Evolutionary conservation across 2,329 filamentous ascomycete genomes (phyloP), one percentile per base, ranked within the genome.

Genomic region (Pseudocercospora fijiensis): DNA sequence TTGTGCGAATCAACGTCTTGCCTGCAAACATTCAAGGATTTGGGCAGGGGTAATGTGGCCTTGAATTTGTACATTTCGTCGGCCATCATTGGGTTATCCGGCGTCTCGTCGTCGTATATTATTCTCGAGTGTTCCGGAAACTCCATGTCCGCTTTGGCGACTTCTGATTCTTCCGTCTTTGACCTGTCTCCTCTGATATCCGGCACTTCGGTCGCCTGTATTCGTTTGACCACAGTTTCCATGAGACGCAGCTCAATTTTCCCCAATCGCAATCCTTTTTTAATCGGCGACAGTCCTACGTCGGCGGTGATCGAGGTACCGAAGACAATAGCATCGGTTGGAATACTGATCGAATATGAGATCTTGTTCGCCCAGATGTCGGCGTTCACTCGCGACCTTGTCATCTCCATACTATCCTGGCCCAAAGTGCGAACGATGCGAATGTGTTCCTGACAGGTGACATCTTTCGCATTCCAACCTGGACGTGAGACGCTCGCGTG

Each of bases 321-420:
- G 72, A 97, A 96, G 18, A 96, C 90, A 60, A 96, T 89, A 1
- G 95, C 95, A 80, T 97, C 97, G 73, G 92, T 93, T 0, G 95
- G 94, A 10, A 96, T 91, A 63, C 91, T 87, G 67, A 99, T 92
- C 28, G 92, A 94, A 79, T 99, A 99, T 76, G 96, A 91, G 71
- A 98, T 86, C 82, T 99, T 99, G 81, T 96, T 95, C 5, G 92
- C 90, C 95, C 95, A 99, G 67, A 96, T 90, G 74, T 97, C 97
- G 78, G 97, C 93, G 68, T 98, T 93, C 67, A 76, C 73, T 43
- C 75, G 67, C 51, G 72, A 76, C 57, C 80, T 76, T 65, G 80
- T 77, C 62, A 78, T 79, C 65, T 82, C 80, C 91, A 97, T 95
- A 55, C 92, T 89, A 77, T 98, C 80, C 67, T 76, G 78, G 4